Percentiles rank a stretch among this genome's conserved stretches.
Conservation (phyloP, 352 stramenopile species). For the Phytophthora hybrid region DNA sequence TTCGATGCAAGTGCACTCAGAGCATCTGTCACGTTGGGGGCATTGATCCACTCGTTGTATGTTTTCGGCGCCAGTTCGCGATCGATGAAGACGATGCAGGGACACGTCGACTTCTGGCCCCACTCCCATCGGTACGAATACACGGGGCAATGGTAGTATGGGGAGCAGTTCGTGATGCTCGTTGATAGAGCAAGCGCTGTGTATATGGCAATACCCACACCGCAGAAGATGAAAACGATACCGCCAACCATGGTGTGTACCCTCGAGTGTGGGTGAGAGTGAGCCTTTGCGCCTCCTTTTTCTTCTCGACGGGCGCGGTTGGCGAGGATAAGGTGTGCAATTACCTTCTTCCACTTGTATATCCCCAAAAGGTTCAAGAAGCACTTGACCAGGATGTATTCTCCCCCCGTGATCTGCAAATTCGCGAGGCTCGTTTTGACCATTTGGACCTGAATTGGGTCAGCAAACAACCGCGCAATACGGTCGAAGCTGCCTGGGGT, state of each 20-base stretch:
- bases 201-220: constrained; percentile 43
- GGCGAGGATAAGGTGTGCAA: constrained; percentile 41
- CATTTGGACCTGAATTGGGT: constrained; percentile 47
- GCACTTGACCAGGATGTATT: constrained; percentile 49
- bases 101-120: constrained; percentile 26
- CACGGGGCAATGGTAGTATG: constrained; percentile 46
- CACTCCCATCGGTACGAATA: constrained; percentile 55
- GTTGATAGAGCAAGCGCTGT: constrained; percentile 35
- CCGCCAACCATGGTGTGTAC: constrained; percentile 45
- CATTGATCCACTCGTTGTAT: constrained; percentile 47
- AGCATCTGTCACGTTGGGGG: constrained; percentile 40
- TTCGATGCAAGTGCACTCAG: constrained; percentile 38
- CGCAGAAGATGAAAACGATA: constrained; percentile 52
- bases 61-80: constrained; percentile 29
- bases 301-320: constrained; percentile 33
- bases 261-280: constrained; percentile 30
- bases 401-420: constrained; percentile 43
- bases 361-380: constrained; percentile 51
- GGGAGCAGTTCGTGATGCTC: constrained; percentile 38
- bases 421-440: constrained; percentile 46
- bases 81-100: constrained; percentile 53
- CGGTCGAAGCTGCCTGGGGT: constrained; percentile 46
- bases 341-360: constrained; percentile 64
- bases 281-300: constrained; percentile 1
- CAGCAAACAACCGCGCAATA: constrained; percentile 44